Evolutionary conservation across 2,329 filamentous ascomycete genomes (phyloP).

Genomic region (Clarireedia sp.): DNA sequence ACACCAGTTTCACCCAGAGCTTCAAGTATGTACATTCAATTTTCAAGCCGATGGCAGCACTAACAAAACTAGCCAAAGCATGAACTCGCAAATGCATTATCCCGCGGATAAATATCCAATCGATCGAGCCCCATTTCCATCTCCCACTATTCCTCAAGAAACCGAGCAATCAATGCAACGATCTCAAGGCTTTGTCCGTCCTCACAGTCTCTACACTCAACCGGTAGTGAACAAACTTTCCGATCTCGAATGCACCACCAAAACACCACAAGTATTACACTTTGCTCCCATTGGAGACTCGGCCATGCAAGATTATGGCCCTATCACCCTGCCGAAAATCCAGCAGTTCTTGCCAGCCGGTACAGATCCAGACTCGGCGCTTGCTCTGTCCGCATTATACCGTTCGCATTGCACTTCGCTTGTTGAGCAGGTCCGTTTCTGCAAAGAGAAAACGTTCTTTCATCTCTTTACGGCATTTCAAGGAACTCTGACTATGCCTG

Average conservation of each 20-base stretch:
- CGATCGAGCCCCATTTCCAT: constrained; percentile 33
- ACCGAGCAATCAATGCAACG: constrained; percentile 23
- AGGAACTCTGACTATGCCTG: constrained; percentile 90
- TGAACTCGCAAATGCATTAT: constrained; percentile 23
- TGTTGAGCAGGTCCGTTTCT: constrained; percentile 90
- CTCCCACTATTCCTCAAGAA: constrained; percentile 32
- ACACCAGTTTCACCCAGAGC: constrained; percentile 41
- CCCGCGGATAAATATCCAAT: constrained; percentile 28
- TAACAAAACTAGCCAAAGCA: constrained; percentile 22
- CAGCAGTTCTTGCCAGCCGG: constrained; percentile 69
- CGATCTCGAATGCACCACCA: constrained; percentile 50
- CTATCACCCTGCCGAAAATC: constrained; percentile 78
- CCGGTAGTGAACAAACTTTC: constrained; percentile 49
- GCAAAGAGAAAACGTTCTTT: constrained; percentile 95
- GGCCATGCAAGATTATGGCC: constrained; percentile 54
- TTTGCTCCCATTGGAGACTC: constrained; percentile 53
- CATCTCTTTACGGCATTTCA: constrained; percentile 92
- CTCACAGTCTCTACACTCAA: constrained; percentile 51
- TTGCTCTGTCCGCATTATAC: constrained; percentile 79
- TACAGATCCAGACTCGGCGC: constrained; percentile 80
- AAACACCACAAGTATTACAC: constrained; percentile 50
- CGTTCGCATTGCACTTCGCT: constrained; percentile 91
- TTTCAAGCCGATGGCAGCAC: background rate
- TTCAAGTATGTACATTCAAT: constrained; percentile 38
- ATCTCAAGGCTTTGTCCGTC: constrained; percentile 30